Base-by-base conservation (phyloP, 1,139 yeast species). In the Debaryomycetaceae sp. region DNA sequence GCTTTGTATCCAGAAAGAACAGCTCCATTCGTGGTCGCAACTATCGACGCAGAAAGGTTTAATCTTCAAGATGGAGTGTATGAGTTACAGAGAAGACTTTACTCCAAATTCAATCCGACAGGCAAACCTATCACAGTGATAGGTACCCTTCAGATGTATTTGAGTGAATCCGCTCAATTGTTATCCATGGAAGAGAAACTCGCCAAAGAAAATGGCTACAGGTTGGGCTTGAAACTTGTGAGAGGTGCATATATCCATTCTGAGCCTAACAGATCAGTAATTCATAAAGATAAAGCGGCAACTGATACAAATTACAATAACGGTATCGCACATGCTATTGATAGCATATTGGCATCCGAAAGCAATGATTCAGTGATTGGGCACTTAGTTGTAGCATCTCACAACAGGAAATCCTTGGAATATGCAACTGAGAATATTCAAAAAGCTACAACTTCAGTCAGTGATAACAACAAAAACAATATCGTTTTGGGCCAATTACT, bases 201-300 rank as follows among this genome's bases (percentile, higher is more conserved):
- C 49, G 97, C 98, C 11, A 57, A 67, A 48, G 65, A 76, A 47
- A 76, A 78, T 49, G 73, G 76, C 47, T 91, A 90, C 66, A 79
- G 87, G 59, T 69, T 90, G 49, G 98, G 97, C 20, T 75, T 90
- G 70, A 93, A 93, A 66, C 76, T 93, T 45, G 99, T 93, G n/a
- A 82, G 99, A 64, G 99, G 99, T 51, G 99, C 99, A 6, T 93
- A 93, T 69, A 81, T 91, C 51, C 97, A 91, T 63, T 82, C 96
- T 4, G 98, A 93, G 68, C 79, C 85, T 38, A 74, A 85, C 52
- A 77, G 97, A 58, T 54, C 65, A 11, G 83, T 88, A 34, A 87
- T 93, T 51, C 95, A 85, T 68, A 72, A 75, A 53, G 79, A 88
- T 39, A 90, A 91, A 66, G 77, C 73, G 49, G 91, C 80, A 50